Conservation (phyloP, 2,329 filamentous ascomycete genomes). For the Zalaria sp. region DNA sequence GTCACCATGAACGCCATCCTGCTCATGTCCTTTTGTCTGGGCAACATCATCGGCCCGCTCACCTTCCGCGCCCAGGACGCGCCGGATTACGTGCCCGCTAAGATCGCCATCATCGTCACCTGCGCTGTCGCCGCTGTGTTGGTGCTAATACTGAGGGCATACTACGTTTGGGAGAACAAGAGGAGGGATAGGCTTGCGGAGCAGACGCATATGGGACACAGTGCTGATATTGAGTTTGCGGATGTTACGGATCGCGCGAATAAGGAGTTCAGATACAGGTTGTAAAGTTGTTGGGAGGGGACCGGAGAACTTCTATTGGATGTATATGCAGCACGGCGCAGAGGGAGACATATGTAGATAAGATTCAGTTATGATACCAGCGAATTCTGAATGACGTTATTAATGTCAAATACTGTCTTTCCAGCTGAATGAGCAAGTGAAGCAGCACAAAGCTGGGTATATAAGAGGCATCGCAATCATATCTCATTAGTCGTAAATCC, state of each 20-base stretch:
- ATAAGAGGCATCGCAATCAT: no score
- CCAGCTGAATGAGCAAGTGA: no score
- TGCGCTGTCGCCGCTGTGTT: slow-evolving; percentile 20
- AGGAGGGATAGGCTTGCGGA: slow-evolving; percentile 13
- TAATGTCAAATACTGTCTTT: no score
- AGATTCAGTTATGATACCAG: no score
- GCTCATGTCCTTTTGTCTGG: slow-evolving; percentile 18
- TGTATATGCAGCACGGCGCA: no score
- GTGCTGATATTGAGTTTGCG: slow-evolving; percentile 8
- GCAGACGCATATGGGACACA: slow-evolving; percentile 13
- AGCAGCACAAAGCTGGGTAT: no score
- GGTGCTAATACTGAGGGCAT: slow-evolving; percentile 33
- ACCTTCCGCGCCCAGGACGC: slow-evolving; percentile 23
- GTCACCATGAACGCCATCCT: slow-evolving; percentile 53
- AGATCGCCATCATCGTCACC: slow-evolving; percentile 25
- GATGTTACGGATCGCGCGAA: slow-evolving; percentile 18
- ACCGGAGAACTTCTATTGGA: no score
- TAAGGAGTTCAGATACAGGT: slow-evolving; percentile 12
- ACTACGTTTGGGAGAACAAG: slow-evolving; percentile 35
- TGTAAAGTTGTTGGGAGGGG: background rate
- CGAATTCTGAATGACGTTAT: no score
- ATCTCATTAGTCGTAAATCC: no score
- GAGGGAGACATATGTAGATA: no score
- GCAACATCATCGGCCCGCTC: slow-evolving; percentile 27
- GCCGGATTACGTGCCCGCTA: slow-evolving; percentile 27